These are phyloP conservation scores for Fusarium sp. DNA, from an alignment of 2,329 filamentous ascomycete genomes.

Conservation along the genomic window DNA sequence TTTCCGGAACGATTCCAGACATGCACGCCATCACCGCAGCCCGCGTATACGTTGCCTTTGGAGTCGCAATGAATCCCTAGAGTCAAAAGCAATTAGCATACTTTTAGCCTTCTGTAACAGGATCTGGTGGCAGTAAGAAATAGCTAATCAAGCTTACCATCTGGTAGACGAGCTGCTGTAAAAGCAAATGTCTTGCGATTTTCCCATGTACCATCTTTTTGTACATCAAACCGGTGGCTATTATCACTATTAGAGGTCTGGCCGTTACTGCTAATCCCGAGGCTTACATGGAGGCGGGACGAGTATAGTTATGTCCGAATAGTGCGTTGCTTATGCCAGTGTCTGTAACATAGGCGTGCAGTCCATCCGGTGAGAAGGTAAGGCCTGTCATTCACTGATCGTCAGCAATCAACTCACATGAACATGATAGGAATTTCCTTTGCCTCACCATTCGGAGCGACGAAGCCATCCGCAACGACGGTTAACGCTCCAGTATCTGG, in stretches of 20 bases:
- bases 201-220: slow-evolving; percentile 58
- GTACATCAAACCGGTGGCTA: slow-evolving; percentile 61
- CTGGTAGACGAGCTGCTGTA: slow-evolving; percentile 64
- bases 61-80: slow-evolving; percentile 66
- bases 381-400: slow-evolving; percentile 53
- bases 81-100: neutral
- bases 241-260: neutral
- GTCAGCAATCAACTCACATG: neutral
- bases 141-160: slow-evolving; percentile 57
- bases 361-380: slow-evolving; percentile 66
- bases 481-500: slow-evolving; percentile 62
- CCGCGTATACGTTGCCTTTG: slow-evolving; percentile 66
- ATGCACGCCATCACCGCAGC: slow-evolving; percentile 61
- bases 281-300: slow-evolving; percentile 61
- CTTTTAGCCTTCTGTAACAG: no score
- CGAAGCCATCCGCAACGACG: slow-evolving; percentile 69
- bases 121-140: neutral
- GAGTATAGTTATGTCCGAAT: slow-evolving; percentile 55
- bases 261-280: accelerated
- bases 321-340: slow-evolving; percentile 60
- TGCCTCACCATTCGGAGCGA: slow-evolving; percentile 61
- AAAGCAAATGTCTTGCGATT: slow-evolving; percentile 69
- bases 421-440: accelerated
- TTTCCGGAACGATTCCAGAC: slow-evolving; percentile 60
- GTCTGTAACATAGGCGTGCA: slow-evolving; percentile 66